phyloP scores from a whole-genome alignment of 2,329 filamentous ascomycete species.

The Ophiognomonia clavigignenti-juglandacearum region DNA sequence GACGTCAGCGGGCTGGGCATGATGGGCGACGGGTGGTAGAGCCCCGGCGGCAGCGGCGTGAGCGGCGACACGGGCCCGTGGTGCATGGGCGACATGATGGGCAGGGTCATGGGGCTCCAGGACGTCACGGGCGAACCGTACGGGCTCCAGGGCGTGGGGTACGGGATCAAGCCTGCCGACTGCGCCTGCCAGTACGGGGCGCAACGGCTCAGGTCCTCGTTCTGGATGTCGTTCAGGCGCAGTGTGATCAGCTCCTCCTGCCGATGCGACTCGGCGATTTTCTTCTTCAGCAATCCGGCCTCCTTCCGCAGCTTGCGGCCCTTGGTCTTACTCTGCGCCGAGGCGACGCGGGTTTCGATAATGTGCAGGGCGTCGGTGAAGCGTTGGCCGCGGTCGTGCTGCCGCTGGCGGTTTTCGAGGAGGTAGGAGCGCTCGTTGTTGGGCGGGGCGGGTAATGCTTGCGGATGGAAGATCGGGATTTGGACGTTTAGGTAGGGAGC shows the following conservation, averaged over 20 bases:
- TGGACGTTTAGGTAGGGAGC: neutral
- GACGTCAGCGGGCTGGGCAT: slow-evolving; percentile 2
- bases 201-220: slow-evolving; percentile 43
- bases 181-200: slow-evolving; percentile 33
- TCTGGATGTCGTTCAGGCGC: slow-evolving; percentile 43
- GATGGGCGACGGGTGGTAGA: slow-evolving; percentile 7
- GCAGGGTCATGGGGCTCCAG: slow-evolving; percentile 21
- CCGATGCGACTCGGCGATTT: slow-evolving; percentile 38
- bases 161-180: slow-evolving; percentile 16
- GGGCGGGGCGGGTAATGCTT: slow-evolving; percentile 38
- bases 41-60: slow-evolving; percentile 10
- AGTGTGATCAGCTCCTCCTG: slow-evolving; percentile 41
- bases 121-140: slow-evolving; percentile 8
- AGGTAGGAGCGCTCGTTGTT: slow-evolving; percentile 44
- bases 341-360: slow-evolving; percentile 26
- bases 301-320: slow-evolving; percentile 32
- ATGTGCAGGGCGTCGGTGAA: slow-evolving; percentile 34
- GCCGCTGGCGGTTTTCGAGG: slow-evolving; percentile 32
- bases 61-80: slow-evolving; percentile 6
- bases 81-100: slow-evolving; percentile 21
- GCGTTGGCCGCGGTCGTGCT: slow-evolving; percentile 31
- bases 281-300: slow-evolving; percentile 34
- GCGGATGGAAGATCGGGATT: slow-evolving; percentile 28
- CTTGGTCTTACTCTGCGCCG: slow-evolving; percentile 15
- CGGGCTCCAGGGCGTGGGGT: slow-evolving; percentile 4